Conservation (phyloP, 2,329 filamentous ascomycete species). For the Helminthosporium solani region DNA sequence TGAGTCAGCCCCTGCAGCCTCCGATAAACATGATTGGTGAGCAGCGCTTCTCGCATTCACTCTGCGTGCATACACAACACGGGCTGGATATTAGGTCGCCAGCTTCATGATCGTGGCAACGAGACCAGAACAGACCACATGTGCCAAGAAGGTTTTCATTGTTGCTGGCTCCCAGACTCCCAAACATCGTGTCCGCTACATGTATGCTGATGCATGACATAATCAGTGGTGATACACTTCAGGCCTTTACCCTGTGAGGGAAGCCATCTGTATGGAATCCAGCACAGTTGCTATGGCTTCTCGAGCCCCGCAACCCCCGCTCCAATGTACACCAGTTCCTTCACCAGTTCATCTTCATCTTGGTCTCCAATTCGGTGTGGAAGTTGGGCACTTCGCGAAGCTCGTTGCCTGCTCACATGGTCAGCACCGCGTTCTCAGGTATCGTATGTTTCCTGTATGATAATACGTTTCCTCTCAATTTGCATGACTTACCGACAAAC, state of each 20-base stretch:
- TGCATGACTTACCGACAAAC: conserved; percentile 62
- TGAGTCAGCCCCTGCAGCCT: background rate
- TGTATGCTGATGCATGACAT: background rate
- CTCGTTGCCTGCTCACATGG: conserved; percentile 58
- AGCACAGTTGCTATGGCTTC: background rate
- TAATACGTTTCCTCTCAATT: background rate
- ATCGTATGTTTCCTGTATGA: too few species aligned
- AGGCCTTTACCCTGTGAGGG: too few species aligned
- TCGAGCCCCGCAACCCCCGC: background rate
- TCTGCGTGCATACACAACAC: too few species aligned
- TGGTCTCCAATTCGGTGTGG: conserved; percentile 92
- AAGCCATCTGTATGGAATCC: background rate
- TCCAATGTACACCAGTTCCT: conserved; percentile 1
- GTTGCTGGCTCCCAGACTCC: too few species aligned
- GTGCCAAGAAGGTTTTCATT: background rate
- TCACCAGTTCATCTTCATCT: conserved; percentile 73
- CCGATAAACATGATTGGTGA: background rate
- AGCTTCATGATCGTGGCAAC: too few species aligned
- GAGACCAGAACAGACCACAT: background rate
- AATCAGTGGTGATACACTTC: background rate
- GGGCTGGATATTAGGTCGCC: too few species aligned
- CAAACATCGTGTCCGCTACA: too few species aligned
- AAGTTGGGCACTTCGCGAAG: conserved; percentile 68
- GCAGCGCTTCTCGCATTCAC: background rate
- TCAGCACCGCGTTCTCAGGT: conserved; percentile 12